These are phyloP conservation scores for Paraphoma sp. DNA, from an alignment of 2,329 filamentous ascomycete genomes.

Conservation along the genomic window DNA sequence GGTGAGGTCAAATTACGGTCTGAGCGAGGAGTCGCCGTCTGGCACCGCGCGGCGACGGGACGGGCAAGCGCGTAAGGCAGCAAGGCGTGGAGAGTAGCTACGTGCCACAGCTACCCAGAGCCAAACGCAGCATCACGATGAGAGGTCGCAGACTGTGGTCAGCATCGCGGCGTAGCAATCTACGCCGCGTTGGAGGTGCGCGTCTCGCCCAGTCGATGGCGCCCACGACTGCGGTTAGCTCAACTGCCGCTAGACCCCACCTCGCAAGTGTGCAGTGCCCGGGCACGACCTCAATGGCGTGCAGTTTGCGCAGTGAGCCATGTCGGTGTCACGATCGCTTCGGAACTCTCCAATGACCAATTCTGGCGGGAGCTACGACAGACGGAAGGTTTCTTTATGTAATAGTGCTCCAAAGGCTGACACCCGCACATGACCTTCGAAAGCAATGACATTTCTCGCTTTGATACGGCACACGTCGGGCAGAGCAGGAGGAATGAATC, in stretches of 20 bases:
- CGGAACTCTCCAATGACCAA: conserved; percentile 3
- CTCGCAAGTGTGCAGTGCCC: not conserved
- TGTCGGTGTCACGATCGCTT: not conserved
- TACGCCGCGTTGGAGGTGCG: conserved; percentile 3
- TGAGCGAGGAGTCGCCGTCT: conserved; percentile 3
- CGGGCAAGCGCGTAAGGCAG: conserved; percentile 16
- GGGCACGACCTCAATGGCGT: not conserved
- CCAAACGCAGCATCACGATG: conserved; percentile 7
- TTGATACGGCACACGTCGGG: conserved; percentile 41
- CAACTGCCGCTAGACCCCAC: not conserved
- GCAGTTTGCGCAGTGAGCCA: not conserved
- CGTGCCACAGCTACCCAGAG: conserved; percentile 11
- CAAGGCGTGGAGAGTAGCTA: conserved; percentile 8
- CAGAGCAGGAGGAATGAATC: conserved; percentile 17
- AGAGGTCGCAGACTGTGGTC: conserved; percentile 1
- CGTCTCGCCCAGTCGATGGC: conserved; percentile 13
- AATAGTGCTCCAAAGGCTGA: conserved; percentile 24
- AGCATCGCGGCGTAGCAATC: not conserved
- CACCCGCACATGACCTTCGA: conserved; percentile 33
- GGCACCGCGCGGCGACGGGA: conserved; percentile 5
- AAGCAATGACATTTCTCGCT: conserved; percentile 32
- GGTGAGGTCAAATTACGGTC: not conserved
- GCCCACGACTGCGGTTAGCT: not conserved
- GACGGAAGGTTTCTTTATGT: conserved; percentile 23
- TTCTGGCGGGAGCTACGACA: conserved; percentile 4